Conservation (phyloP, 164 flowering plant genomes). For the Buxus sempervirens region DNA sequence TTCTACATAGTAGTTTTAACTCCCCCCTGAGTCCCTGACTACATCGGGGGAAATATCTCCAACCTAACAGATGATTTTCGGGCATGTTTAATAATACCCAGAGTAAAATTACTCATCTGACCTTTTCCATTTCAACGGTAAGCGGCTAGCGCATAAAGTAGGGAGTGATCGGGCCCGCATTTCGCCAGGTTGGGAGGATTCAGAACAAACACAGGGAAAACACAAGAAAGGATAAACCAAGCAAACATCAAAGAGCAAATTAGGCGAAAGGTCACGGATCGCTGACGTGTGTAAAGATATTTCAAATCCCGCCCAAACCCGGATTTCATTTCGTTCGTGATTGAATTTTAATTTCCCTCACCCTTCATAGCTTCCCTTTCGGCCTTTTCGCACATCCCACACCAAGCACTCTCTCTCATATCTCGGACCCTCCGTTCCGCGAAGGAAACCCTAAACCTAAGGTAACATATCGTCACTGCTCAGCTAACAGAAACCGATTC, state of each 20-base stretch:
- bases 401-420: background rate
- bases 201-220: conserved; percentile 10
- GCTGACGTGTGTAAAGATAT: conserved; percentile 27
- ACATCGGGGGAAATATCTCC: no score
- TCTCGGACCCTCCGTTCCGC: background rate
- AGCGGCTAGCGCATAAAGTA: no score
- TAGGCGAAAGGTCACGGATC: conserved; percentile 20
- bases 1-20: no score
- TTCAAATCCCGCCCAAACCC: conserved; percentile 38
- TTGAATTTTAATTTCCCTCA: conserved; percentile 14
- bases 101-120: no score
- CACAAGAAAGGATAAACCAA: conserved; percentile 8
- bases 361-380: conserved; percentile 12
- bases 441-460: conserved; percentile 12
- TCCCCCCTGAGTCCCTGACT: no score
- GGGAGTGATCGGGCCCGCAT: no score
- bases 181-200: no score
- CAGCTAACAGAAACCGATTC: conserved; percentile 1
- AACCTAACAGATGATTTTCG: no score
- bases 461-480: conserved; percentile 1
- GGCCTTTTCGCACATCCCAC: conserved; percentile 1
- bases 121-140: no score
- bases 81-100: no score
- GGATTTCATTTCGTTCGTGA: conserved; percentile 18
- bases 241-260: conserved; percentile 9